Evolutionary conservation across 2,329 filamentous ascomycete genomes (phyloP).

Genomic region (Biscogniauxia marginata): DNA sequence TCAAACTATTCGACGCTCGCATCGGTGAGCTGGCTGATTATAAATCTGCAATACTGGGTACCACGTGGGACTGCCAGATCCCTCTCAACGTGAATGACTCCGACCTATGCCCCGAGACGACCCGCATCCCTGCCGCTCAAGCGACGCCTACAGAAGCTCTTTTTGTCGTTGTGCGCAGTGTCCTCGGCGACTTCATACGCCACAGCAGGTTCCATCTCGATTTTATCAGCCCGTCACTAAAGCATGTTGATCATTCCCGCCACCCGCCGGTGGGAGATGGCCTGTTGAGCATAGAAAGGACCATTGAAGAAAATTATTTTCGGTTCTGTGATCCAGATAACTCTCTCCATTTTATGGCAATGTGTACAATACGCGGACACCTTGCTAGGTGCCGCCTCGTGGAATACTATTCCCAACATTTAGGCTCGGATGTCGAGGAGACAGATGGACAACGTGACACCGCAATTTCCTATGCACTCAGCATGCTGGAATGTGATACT

Average conservation of each 20-base stretch:
- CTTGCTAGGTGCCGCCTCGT: conserved; percentile 51
- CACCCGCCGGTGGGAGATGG: conserved; percentile 15
- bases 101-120: conserved; percentile 43
- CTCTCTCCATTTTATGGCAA: conserved; percentile 41
- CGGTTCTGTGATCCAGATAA: conserved; percentile 37
- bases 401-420: conserved; percentile 41
- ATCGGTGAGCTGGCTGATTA: conserved; percentile 50
- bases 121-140: conserved; percentile 29
- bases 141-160: conserved; percentile 40
- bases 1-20: conserved; percentile 56
- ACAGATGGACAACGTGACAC: conserved; percentile 23
- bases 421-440: conserved; percentile 7
- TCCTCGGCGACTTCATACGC: conserved; percentile 40
- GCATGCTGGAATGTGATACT: conserved; percentile 39
- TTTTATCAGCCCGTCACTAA: conserved; percentile 34
- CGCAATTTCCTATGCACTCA: conserved; percentile 31
- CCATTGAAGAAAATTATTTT: conserved; percentile 48
- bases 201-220: conserved; percentile 35
- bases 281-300: conserved; percentile 37
- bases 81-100: conserved; percentile 47
- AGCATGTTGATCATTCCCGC: conserved; percentile 21
- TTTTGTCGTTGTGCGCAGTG: conserved; percentile 40
- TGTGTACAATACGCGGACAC: conserved; percentile 38
- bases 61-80: conserved; percentile 42
- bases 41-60: conserved; percentile 29